These are phyloP conservation scores for Vitis riparia DNA, from an alignment of 164 flowering plant species.

Conservation along the genomic window DNA sequence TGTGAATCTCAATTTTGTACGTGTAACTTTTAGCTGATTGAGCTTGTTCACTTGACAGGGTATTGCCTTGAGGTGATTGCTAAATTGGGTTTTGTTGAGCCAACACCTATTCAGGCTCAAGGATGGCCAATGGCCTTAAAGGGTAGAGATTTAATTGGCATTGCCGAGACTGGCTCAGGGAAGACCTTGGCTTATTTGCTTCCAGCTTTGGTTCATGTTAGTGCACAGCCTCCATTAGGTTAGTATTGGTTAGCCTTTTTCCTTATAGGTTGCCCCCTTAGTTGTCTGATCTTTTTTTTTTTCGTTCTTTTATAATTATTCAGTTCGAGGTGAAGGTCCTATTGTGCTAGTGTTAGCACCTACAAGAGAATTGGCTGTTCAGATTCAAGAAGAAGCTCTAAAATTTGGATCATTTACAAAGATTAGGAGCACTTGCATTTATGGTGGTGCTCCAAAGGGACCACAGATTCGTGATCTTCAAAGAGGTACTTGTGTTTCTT, in stretches of 20 bases:
- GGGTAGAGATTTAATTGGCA: conserved; percentile 93
- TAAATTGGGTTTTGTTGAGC: conserved; percentile 86
- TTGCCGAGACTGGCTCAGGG: conserved; percentile 99
- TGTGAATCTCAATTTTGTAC: not conserved
- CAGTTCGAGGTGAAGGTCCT: conserved; percentile 91
- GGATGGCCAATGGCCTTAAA: conserved; percentile 99
- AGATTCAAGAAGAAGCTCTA: conserved; percentile 82
- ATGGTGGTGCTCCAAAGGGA: conserved; percentile 98
- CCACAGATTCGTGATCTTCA: conserved; percentile 96
- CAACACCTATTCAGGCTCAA: conserved; percentile 97
- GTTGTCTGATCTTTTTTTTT: not conserved
- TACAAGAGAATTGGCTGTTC: conserved; percentile 94
- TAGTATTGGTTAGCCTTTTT: conserved; percentile 23
- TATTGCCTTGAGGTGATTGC: conserved; percentile 82
- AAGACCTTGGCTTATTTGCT: conserved; percentile 91
- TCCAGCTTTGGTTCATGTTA: conserved; percentile 89
- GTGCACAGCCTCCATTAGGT: conserved; percentile 93
- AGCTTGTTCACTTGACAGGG: conserved; percentile 31
- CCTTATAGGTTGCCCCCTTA: not conserved
- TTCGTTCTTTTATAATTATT: not conserved
- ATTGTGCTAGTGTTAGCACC: conserved; percentile 86
- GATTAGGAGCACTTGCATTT: conserved; percentile 79
- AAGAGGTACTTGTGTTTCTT: conserved; percentile 46
- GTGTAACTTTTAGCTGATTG: conserved; percentile 4
- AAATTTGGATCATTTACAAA: conserved; percentile 72